Base-by-base conservation (phyloP, 768 basidiomycete species). In the Pholiota microspora region DNA sequence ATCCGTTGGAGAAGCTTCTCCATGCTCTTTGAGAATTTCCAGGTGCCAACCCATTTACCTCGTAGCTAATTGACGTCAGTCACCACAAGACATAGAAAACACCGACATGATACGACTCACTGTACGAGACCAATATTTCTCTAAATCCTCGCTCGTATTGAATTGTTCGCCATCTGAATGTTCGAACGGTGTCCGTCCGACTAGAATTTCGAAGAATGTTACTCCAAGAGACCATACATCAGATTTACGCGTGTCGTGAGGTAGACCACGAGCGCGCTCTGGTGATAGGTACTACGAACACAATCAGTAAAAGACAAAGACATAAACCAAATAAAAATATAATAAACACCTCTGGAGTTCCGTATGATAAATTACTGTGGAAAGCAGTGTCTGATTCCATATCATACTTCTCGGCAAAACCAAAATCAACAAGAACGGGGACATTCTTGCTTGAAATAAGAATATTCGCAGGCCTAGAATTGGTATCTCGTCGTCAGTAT, bases 401-500 rank as follows among this genome's bases (percentile, higher is more conserved):
- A 59, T 92, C 86, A 65, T 94, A 94, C 59, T 83, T 84, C 64
- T 96, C 91, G 1, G 96, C 93, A 62, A 98, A 99, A 1, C 97
- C 96, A 64, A 97, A 99, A 70, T 98, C 97, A 32, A 97, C 89
- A 3, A 98, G 81, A 2, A 97, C 89, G 0, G 94, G 92, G 1
- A 94, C 74, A 62, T 87, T 86, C 59, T 85, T 78, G 51, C 73
- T 71, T 0, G 90, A 89, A 44, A 99, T 77, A 2, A 99, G 80
- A 61, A 99, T 93, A 65, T 99, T 99, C 13, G 94, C 92, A 0
- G 94, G 94, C 63, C 92, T 95, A 59, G 7, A 50, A 31, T 34
- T 42, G 13, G 16, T 51, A 52, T 31, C 35, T 56, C 4, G 51
- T 24, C 24, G 35, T 36, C 18, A 36, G 35, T 18, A 4, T 16